Evolutionary conservation across 164 flowering plant genomes (phyloP).

Genomic region (Vitis amurensis): DNA sequence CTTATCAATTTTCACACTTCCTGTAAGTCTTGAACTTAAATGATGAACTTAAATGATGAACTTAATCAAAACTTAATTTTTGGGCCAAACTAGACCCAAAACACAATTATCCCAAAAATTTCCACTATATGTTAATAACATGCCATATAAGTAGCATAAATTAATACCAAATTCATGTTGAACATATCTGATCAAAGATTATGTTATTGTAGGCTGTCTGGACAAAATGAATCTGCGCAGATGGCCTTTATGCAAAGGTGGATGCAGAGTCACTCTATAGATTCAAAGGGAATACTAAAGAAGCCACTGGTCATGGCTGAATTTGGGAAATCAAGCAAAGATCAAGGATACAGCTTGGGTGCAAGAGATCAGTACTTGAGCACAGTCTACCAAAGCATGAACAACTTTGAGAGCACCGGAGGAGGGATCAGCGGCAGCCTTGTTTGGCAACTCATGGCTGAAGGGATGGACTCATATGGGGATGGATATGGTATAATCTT

Average conservation of each 20-base stretch:
- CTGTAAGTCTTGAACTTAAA: no score
- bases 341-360: conserved; percentile 14
- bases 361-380: conserved; percentile 13
- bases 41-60: no score
- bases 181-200: no score
- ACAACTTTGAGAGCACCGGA: conserved; percentile 7
- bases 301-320: conserved; percentile 20
- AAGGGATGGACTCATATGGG: conserved; percentile 27
- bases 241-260: conserved; percentile 18
- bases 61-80: no score
- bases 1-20: no score
- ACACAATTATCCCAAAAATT: no score
- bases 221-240: conserved; percentile 15
- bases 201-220: conserved; percentile 20
- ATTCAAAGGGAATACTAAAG: conserved; percentile 11
- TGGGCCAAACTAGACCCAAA: no score
- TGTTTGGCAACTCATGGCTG: conserved; percentile 24
- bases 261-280: conserved; percentile 15
- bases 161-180: no score
- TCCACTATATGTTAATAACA: no score
- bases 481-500: conserved; percentile 25
- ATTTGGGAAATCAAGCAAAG: conserved; percentile 22
- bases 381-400: conserved; percentile 8
- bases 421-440: conserved; percentile 19
- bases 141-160: no score